Evolutionary conservation across 805 yeast genomes (phyloP).

Genomic region (Nakazawaea ishiwadae): DNA sequence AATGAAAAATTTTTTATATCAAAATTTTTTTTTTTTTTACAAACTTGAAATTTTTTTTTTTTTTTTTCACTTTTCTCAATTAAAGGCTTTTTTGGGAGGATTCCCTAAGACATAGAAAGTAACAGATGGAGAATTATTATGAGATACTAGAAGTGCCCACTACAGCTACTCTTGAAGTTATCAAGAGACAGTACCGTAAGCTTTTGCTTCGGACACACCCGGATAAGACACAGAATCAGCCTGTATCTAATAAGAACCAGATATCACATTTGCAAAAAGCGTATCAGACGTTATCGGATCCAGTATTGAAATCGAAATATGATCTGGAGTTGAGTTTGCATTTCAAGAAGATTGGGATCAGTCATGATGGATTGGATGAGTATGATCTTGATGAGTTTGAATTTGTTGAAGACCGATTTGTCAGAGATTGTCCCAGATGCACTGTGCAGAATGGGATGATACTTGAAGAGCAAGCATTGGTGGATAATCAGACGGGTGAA

Average conservation of each 20-base stretch:
- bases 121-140: slow-evolving; percentile 1
- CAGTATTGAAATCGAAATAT: slow-evolving; percentile 38
- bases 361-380: slow-evolving; percentile 62
- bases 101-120: not conserved
- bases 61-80: not conserved
- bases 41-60: not conserved
- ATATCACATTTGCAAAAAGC: slow-evolving; percentile 47
- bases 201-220: slow-evolving; percentile 70
- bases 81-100: not conserved
- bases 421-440: slow-evolving; percentile 66
- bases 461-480: slow-evolving; percentile 60
- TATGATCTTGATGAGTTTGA: slow-evolving; percentile 61
- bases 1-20: not conserved
- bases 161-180: slow-evolving; percentile 29
- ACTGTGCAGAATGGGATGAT: slow-evolving; percentile 45
- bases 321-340: slow-evolving; percentile 38
- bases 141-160: slow-evolving; percentile 1
- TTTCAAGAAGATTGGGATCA: slow-evolving; percentile 32
- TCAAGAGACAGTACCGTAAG: slow-evolving; percentile 61
- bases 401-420: slow-evolving; percentile 32
- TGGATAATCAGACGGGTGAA: slow-evolving; percentile 43
- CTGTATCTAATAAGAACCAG: slow-evolving; percentile 8
- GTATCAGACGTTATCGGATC: slow-evolving; percentile 48
- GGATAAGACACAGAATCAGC: slow-evolving; percentile 45
- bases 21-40: not conserved